Percentiles rank a stretch among this genome's conserved stretches.
phyloP scores from a whole-genome alignment of 116 monocot genomes.

The Papilionanthe hybrid region DNA sequence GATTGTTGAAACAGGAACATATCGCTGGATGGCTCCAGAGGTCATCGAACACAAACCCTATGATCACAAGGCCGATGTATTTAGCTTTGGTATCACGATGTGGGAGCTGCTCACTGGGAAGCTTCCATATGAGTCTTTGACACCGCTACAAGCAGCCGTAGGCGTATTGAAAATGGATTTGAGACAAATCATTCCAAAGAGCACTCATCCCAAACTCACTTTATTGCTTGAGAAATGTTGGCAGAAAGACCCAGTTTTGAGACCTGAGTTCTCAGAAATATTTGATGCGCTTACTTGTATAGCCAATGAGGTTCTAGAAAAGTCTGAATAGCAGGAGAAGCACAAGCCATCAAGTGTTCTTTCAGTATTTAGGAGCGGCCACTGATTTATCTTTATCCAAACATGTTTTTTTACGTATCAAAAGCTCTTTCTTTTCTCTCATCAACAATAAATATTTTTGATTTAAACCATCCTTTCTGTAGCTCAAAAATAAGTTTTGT shows the following conservation, averaged over 20 bases:
- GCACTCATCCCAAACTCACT: conserved; percentile 32
- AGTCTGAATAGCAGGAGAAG: not conserved
- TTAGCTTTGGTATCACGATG: conserved; percentile 39
- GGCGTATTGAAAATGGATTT: conserved; percentile 71
- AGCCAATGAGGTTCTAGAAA: not conserved
- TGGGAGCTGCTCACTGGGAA: conserved; percentile 48
- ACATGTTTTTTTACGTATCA: not conserved
- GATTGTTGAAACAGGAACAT: no score
- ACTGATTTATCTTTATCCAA: not conserved
- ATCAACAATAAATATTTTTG: not conserved
- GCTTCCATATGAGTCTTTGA: conserved; percentile 79
- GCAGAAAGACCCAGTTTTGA: conserved; percentile 37
- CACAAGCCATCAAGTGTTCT: not conserved
- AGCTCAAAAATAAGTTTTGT: no score
- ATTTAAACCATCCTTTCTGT: not conserved
- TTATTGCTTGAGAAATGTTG: conserved; percentile 51
- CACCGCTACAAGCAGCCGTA: conserved; percentile 81
- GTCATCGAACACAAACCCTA: conserved; percentile 41
- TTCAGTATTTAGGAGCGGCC: not conserved
- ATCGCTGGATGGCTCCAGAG: no score
- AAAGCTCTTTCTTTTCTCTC: not conserved
- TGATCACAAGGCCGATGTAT: conserved; percentile 60
- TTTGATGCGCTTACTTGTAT: conserved; percentile 20
- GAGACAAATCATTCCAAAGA: conserved; percentile 43
- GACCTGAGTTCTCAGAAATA: conserved; percentile 51